phyloP scores from a whole-genome alignment of 352 stramenopile species.

The Globisporangium spinosum region DNA sequence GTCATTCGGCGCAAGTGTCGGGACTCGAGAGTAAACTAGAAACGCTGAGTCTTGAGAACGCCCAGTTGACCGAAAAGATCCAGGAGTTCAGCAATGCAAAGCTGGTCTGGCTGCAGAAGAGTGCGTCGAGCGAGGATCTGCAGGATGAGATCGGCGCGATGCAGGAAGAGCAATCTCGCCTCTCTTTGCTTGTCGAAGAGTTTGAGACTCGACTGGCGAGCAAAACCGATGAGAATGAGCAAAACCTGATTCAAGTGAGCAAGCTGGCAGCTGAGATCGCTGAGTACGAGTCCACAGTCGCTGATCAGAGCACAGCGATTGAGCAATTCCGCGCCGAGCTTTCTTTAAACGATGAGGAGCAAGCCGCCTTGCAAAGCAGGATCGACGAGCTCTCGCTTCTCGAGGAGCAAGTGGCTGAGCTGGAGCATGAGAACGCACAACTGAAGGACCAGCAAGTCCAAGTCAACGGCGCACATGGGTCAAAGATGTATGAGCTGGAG shows the following conservation, averaged over 20 bases:
- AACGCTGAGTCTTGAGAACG: constrained; percentile 1
- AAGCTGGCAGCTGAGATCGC: constrained; percentile 13
- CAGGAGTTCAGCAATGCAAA: constrained; percentile 20
- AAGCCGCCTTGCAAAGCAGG: constrained; percentile 9
- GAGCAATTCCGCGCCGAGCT: constrained; percentile 18
- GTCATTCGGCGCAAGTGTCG: constrained; percentile 1
- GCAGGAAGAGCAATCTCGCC: constrained; percentile 23
- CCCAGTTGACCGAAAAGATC: constrained; percentile 9
- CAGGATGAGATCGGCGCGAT: constrained; percentile 23
- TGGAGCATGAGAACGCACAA: constrained; percentile 6
- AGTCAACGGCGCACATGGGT: neutral
- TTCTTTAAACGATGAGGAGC: constrained; percentile 13
- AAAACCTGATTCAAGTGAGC: neutral
- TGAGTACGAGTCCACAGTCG: constrained; percentile 20
- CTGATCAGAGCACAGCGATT: constrained; percentile 15
- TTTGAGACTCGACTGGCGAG: constrained; percentile 16
- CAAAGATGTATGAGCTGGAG: constrained; percentile 10
- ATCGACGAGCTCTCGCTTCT: constrained; percentile 23
- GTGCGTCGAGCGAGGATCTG: constrained; percentile 24
- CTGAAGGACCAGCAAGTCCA: constrained; percentile 1
- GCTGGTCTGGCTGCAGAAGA: constrained; percentile 23
- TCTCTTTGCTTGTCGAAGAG: constrained; percentile 7
- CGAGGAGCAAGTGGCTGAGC: constrained; percentile 10
- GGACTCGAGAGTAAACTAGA: constrained; percentile 8
- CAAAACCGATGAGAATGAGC: constrained; percentile 23